Percentiles rank a stretch among this genome's conserved stretches.
Conservation (phyloP, 768 basidiomycete genomes). For the Mycena alexandri region DNA sequence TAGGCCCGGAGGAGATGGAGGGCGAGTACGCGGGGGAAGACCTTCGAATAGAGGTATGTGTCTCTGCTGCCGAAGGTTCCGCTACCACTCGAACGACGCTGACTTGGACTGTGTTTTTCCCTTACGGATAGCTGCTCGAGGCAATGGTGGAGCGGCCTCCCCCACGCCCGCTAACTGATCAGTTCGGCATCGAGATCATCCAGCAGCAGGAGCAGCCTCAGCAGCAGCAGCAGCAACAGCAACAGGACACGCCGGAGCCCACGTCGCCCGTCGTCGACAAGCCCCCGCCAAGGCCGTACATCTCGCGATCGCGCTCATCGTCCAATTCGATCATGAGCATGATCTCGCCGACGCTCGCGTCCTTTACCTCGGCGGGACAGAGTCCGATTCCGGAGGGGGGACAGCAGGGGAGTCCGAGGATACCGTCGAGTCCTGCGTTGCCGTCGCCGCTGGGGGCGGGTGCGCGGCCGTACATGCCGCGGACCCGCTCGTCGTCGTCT, state of each 20-base stretch:
- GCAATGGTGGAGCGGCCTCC: conserved; percentile 90
- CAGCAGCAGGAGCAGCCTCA: conserved; percentile 32
- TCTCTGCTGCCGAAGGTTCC: conserved; percentile 1
- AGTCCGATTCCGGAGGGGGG: conserved; percentile 22
- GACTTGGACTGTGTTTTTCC: conserved; percentile 13
- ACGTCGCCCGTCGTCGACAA: conserved; percentile 49
- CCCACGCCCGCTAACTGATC: conserved; percentile 77
- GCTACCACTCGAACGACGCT: conserved; percentile 1
- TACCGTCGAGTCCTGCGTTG: conserved; percentile 43
- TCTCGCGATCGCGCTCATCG: conserved; percentile 68
- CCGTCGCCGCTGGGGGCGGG: conserved; percentile 31
- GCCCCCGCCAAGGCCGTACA: conserved; percentile 68
- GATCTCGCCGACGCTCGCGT: conserved; percentile 44
- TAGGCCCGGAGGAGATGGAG: conserved; percentile 90
- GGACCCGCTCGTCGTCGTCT: conserved; percentile 42
- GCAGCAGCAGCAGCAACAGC: conserved; percentile 40
- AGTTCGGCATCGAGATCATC: conserved; percentile 61
- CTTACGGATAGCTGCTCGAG: conserved; percentile 72
- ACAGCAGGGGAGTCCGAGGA: conserved; percentile 29
- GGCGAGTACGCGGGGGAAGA: conserved; percentile 92
- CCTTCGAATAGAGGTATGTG: conserved; percentile 78
- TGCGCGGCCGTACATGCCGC: conserved; percentile 42
- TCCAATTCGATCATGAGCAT: conserved; percentile 57
- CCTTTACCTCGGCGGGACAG: conserved; percentile 23
- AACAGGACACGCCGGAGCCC: conserved; percentile 40